phyloP scores from a whole-genome alignment of 371 early-diverging fungal genomes.

The Syncephalis plumigaleata region DNA sequence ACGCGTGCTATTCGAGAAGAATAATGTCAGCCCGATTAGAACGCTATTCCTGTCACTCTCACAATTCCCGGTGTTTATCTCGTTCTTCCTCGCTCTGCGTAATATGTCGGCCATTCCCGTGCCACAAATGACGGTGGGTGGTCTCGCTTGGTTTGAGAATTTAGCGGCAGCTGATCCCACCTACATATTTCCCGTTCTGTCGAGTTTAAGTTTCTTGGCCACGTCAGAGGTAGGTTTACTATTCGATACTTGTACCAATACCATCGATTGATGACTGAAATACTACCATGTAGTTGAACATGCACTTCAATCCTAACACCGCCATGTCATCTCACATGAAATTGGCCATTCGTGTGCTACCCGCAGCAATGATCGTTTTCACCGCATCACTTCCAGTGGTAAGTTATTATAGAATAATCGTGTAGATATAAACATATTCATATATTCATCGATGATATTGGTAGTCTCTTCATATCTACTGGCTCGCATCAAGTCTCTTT shows the following conservation, averaged over 20 bases:
- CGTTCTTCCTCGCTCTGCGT: constrained; percentile 73
- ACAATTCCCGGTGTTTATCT: constrained; percentile 77
- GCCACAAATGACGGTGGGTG: constrained; percentile 63
- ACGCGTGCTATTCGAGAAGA: constrained; percentile 36
- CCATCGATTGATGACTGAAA: constrained; percentile 16
- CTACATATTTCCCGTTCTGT: constrained; percentile 60
- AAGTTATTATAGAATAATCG: constrained; percentile 13
- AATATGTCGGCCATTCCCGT: constrained; percentile 70
- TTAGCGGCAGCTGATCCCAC: constrained; percentile 66
- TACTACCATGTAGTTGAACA: background rate
- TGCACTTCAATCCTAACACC: background rate
- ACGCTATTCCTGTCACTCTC: constrained; percentile 40
- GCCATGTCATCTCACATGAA: constrained; percentile 24
- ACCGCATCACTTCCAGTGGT: constrained; percentile 62
- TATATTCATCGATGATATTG: no score
- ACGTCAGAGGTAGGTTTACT: constrained; percentile 53
- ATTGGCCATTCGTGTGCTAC: constrained; percentile 42
- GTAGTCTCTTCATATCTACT: constrained; percentile 71
- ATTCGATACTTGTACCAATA: constrained; percentile 20
- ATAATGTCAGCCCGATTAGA: constrained; percentile 41
- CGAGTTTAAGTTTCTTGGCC: constrained; percentile 50
- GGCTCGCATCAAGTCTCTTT: constrained; percentile 58
- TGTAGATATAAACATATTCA: constrained; percentile 2
- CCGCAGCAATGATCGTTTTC: constrained; percentile 40
- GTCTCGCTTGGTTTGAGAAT: constrained; percentile 69